A percentile compares a stretch with the other conserved stretches of the same genome.
Evolutionary conservation across 148 eudicot genomes (phyloP).

Genomic region (Mesembryanthemum crystallinum): DNA sequence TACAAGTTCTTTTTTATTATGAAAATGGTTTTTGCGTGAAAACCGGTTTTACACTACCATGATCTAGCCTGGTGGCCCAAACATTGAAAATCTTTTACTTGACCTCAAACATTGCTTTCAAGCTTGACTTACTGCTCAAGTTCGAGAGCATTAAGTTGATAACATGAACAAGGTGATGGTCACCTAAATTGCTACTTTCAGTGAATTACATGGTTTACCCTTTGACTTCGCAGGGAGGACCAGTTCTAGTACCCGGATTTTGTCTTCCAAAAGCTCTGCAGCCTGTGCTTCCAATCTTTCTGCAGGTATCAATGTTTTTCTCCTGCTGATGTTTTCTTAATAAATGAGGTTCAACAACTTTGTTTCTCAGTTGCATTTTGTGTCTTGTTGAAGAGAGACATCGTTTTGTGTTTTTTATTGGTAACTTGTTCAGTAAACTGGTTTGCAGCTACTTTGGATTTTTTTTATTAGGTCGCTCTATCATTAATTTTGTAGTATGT

Average conservation of each 20-base stretch:
- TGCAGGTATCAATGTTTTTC: conserved; percentile 55
- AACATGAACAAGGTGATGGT: background rate
- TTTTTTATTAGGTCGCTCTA: no score
- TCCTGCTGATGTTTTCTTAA: background rate
- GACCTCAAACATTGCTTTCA: background rate
- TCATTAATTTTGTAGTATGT: no score
- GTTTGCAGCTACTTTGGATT: no score
- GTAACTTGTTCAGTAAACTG: no score
- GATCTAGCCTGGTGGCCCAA: background rate
- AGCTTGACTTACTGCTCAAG: background rate
- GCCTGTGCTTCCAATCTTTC: conserved; percentile 91
- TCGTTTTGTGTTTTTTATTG: no score
- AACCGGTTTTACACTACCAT: no score
- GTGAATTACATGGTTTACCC: background rate
- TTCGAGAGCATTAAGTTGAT: background rate
- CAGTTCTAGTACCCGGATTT: conserved; percentile 81
- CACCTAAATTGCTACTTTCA: background rate
- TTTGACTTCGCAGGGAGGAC: conserved; percentile 62
- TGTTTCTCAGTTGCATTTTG: no score
- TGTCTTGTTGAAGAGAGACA: no score
- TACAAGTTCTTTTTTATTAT: background rate
- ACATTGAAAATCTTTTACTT: background rate
- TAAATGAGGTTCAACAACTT: no score
- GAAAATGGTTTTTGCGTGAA: background rate
- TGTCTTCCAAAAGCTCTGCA: conserved; percentile 97